phyloP scores from a whole-genome alignment of 805 yeast genomes.

The Starmerella sirachaensis region DNA sequence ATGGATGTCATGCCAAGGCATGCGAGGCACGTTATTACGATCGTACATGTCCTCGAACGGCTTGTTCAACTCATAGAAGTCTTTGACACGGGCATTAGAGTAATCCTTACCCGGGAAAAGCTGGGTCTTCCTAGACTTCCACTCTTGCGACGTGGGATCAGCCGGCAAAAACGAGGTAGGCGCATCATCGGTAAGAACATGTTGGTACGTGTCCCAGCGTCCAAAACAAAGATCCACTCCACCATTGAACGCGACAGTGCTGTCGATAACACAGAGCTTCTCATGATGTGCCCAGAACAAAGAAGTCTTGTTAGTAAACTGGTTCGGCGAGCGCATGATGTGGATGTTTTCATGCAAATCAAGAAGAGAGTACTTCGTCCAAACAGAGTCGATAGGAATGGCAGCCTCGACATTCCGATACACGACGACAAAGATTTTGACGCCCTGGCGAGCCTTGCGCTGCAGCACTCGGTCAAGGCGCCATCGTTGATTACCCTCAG shows the following conservation, averaged over 20 bases:
- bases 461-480: conserved; percentile 79
- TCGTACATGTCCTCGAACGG: conserved; percentile 92
- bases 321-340: conserved; percentile 90
- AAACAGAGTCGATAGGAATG: conserved; percentile 84
- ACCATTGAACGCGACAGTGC: conserved; percentile 79
- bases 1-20: conserved; percentile 99
- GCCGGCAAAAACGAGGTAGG: conserved; percentile 29
- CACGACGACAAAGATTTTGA: conserved; percentile 79
- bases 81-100: conserved; percentile 88
- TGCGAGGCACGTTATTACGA: conserved; percentile 66
- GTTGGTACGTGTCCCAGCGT: conserved; percentile 93
- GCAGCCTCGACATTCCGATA: conserved; percentile 90
- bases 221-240: conserved; percentile 96
- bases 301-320: conserved; percentile 70
- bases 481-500: conserved; percentile 89
- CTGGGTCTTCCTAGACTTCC: conserved; percentile 32
- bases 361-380: conserved; percentile 86
- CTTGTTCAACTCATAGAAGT: conserved; percentile 64
- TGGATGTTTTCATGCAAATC: conserved; percentile 77
- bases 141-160: conserved; percentile 31
- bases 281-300: conserved; percentile 99
- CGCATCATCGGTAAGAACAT: conserved; percentile 69
- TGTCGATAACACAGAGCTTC: conserved; percentile 75
- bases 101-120: conserved; percentile 94
- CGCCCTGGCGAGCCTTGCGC: conserved; percentile 87